Evolutionary conservation across 805 yeast species (phyloP).

Genomic region (Wickerhamomyces alni): DNA sequence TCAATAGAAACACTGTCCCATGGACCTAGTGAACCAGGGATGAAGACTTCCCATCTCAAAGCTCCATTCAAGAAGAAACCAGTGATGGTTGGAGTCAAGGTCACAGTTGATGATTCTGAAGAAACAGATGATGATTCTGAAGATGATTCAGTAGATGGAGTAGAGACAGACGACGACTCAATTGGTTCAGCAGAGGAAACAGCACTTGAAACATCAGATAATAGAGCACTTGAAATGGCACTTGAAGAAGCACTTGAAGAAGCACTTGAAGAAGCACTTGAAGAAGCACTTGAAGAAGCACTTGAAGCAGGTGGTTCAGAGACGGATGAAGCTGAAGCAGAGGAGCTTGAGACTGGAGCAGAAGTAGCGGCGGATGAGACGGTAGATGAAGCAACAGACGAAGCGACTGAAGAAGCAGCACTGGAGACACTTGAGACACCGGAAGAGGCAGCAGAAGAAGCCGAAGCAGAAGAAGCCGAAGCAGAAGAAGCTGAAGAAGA

Average conservation of each 20-base stretch:
- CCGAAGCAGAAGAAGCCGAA: background rate
- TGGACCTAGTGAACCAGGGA: background rate
- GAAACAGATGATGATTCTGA: background rate
- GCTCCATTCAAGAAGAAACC: background rate
- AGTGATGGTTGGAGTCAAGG: background rate
- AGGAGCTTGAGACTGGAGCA: too few species aligned
- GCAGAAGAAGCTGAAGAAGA: background rate
- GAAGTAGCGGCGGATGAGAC: background rate
- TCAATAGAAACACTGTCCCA: background rate
- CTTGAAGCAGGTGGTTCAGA: too few species aligned
- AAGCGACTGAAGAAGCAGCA: too few species aligned
- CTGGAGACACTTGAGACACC: too few species aligned
- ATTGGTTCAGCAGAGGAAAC: background rate
- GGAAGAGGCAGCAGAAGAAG: background rate
- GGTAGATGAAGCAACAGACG: background rate
- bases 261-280: background rate
- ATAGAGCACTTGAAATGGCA: background rate
- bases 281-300: too few species aligned
- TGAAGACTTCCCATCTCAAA: background rate
- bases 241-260: too few species aligned
- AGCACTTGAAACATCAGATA: background rate
- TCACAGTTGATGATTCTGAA: background rate
- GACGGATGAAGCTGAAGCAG: too few species aligned
- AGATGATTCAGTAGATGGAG: too few species aligned
- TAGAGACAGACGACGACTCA: too few species aligned